A percentile compares a stretch with the other conserved stretches of the same genome.
Evolutionary conservation across 129 eudicot species (phyloP).

Genomic region (Arctium lappa): DNA sequence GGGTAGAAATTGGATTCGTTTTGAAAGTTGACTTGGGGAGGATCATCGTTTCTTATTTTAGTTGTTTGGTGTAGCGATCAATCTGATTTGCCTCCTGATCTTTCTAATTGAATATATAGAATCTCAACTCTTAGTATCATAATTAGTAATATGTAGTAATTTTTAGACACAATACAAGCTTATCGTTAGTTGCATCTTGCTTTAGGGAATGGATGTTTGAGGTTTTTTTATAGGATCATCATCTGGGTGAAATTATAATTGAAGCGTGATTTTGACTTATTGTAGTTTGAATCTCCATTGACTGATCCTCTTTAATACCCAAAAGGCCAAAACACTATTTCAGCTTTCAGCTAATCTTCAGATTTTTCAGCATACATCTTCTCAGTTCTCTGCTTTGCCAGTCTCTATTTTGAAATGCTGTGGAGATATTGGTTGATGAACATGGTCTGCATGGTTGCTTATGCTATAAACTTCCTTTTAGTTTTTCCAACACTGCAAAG

Average conservation of each 20-base stretch:
- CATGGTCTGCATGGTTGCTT: not conserved
- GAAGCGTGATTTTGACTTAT: not conserved
- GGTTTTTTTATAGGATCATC: not conserved
- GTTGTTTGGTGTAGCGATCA: slow-evolving; percentile 6
- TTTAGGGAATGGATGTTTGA: slow-evolving; percentile 12
- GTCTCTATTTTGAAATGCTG: not conserved
- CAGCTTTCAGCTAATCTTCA: not conserved
- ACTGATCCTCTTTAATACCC: not conserved
- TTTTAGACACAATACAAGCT: not conserved
- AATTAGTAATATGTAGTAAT: slow-evolving; percentile 4
- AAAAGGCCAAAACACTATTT: not conserved
- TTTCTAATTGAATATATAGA: slow-evolving; percentile 1
- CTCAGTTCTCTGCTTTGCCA: not conserved
- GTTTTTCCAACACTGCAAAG: not conserved
- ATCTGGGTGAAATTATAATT: not conserved
- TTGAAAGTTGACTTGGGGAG: slow-evolving; percentile 2
- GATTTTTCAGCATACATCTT: not conserved
- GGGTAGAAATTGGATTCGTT: slow-evolving; percentile 1
- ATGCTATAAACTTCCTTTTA: not conserved
- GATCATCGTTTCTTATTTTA: not conserved
- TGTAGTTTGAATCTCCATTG: not conserved
- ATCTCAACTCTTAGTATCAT: not conserved
- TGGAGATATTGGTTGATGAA: not conserved
- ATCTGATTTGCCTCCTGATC: slow-evolving; percentile 16
- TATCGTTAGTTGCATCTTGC: not conserved